These are phyloP conservation scores for Staphylotrichum longicolle DNA, from an alignment of 495 filamentous ascomycete genomes.

Conservation along the genomic window DNA sequence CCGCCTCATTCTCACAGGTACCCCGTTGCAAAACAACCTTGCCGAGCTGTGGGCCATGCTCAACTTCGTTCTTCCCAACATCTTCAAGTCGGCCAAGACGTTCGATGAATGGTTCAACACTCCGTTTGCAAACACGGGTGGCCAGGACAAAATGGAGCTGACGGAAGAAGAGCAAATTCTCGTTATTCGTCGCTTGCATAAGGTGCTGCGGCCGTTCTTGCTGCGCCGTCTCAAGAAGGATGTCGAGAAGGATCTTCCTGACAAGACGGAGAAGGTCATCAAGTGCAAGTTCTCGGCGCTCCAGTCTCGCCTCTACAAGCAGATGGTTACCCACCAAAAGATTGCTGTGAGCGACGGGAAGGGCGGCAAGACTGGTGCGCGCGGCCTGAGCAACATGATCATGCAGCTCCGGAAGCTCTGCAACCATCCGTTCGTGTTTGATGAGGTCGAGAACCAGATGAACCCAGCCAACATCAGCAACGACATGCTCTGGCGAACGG, in stretches of 20 bases:
- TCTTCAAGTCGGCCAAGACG: conserved; percentile 98
- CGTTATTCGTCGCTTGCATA: conserved; percentile 96
- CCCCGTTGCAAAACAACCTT: conserved; percentile 94
- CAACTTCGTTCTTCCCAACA: conserved; percentile 96
- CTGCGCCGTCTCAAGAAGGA: conserved; percentile 98
- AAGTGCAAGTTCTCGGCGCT: conserved; percentile 97
- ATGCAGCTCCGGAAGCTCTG: conserved; percentile 99
- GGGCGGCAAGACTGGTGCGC: conserved; percentile 91
- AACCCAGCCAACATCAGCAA: conserved; percentile 85
- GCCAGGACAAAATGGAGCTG: conserved; percentile 96
- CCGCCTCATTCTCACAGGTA: conserved; percentile 95
- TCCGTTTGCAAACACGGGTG: conserved; percentile 96
- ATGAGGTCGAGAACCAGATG: conserved; percentile 96
- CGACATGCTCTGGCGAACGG: conserved; percentile 90
- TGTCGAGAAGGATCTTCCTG: conserved; percentile 96
- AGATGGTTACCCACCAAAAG: conserved; percentile 92
- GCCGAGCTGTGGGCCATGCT: conserved; percentile 95
- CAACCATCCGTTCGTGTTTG: conserved; percentile 98
- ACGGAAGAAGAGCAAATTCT: conserved; percentile 99
- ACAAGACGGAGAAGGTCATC: conserved; percentile 98
- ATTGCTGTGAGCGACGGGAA: conserved; percentile 92
- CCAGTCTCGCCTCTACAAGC: conserved; percentile 90
- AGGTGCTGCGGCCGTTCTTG: conserved; percentile 95
- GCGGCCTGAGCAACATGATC: conserved; percentile 98
- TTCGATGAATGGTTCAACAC: conserved; percentile 99